Conservation (phyloP, 495 filamentous ascomycete genomes). For the Daldinia decipiens region DNA sequence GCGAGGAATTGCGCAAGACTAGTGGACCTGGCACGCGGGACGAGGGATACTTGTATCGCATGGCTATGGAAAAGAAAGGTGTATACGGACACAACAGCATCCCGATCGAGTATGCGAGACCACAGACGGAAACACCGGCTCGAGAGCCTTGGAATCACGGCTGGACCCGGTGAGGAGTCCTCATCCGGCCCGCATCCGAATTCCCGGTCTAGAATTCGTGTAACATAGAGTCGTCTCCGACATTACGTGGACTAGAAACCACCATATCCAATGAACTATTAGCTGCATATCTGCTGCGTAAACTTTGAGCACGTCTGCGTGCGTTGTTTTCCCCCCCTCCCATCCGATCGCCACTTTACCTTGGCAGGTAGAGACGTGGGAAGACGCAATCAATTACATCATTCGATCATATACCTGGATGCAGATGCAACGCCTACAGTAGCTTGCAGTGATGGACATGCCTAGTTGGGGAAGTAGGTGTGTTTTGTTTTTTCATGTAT, state of each 20-base stretch:
- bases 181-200: neutral
- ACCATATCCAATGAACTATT: constrained; percentile 11
- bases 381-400: constrained; percentile 20
- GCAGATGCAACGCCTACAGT: neutral
- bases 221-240: constrained; percentile 10
- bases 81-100: constrained; percentile 70
- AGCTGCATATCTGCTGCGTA: constrained; percentile 5
- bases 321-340: neutral
- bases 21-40: constrained; percentile 68
- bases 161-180: constrained; percentile 58
- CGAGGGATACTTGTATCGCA: constrained; percentile 81
- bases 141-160: constrained; percentile 81
- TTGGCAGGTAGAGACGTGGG: constrained; percentile 24
- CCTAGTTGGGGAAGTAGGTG: constrained; percentile 23
- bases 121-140: constrained; percentile 80
- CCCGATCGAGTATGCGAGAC: constrained; percentile 87
- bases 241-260: neutral
- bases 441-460: neutral
- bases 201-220: neutral
- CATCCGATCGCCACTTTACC: neutral
- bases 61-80: constrained; percentile 86
- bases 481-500: neutral
- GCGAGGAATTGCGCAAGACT: constrained; percentile 80
- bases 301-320: neutral
- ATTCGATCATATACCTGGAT: constrained; percentile 21